Conservation (phyloP, 73 alveolate genomes). For the Tetrahymena thermophila region DNA sequence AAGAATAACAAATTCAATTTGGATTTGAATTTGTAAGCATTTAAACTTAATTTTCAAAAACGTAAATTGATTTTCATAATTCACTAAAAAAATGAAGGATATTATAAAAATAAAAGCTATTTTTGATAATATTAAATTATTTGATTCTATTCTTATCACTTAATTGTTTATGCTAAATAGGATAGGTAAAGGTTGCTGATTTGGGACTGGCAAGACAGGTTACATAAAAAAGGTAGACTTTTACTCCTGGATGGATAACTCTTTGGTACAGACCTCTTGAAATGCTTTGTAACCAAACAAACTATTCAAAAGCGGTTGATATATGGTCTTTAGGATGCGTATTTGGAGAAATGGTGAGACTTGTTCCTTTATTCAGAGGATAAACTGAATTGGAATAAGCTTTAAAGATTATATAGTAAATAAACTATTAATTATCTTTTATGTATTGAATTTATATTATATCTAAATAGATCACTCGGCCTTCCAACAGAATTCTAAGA, state of each 20-base stretch:
- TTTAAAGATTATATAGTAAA: neutral
- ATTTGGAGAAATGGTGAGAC: conserved; percentile 23
- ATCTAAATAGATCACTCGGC: conserved; percentile 76
- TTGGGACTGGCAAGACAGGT: neutral
- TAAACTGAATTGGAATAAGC: conserved; percentile 45
- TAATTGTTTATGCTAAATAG: neutral
- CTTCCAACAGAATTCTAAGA: conserved; percentile 43
- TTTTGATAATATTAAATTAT: neutral
- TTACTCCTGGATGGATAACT: conserved; percentile 49
- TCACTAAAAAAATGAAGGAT: too few relatives aligned
- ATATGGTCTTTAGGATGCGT: conserved; percentile 41
- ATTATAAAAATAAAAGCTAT: too few relatives aligned
- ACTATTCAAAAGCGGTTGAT: conserved; percentile 60
- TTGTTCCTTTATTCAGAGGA: conserved; percentile 7
- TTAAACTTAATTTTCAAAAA: too few relatives aligned
- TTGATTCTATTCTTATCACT: neutral
- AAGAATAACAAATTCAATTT: too few relatives aligned
- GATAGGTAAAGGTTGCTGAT: neutral
- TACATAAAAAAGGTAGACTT: neutral
- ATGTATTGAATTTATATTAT: conserved; percentile 67
- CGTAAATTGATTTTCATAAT: too few relatives aligned
- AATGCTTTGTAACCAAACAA: conserved; percentile 64
- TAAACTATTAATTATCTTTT: conserved; percentile 52
- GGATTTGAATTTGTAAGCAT: too few relatives aligned
- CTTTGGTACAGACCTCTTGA: conserved; percentile 94